Evolutionary conservation across 495 filamentous ascomycete genomes (phyloP), one percentile per base, ranked within the genome.

Genomic region (Cladorrhinum samala): DNA sequence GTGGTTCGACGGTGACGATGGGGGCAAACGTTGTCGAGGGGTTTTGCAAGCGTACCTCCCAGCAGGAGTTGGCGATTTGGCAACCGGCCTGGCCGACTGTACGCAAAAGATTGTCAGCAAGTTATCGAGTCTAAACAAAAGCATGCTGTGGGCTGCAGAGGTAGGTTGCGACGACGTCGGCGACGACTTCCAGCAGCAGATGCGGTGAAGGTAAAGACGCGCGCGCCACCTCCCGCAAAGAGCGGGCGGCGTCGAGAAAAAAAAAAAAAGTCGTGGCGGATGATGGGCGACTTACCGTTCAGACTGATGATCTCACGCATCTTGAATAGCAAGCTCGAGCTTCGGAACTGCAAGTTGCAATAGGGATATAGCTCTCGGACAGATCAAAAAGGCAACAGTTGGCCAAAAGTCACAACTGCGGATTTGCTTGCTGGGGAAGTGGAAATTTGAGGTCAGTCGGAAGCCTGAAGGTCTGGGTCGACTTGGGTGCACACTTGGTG

Each of bases 301-400:
- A 97, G 84, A 76, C 87, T 91, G 72, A 97, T 96, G 71, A 97
- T 91, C 83, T 97, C 92, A 86, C 92, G 90, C 92, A 97, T 97
- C 70, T 79, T 84, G 82, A 47, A n/a, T 65, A 68, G 55, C 54
- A 58, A 54, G 53, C 38, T 46, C 11, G 13, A 41, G 9, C 24
- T 39, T 23, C 14, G 11, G 7, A 42, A 17, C 23, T 56, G 64
- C 47, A 64, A 58, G 37, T 19, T 39, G 39, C 43, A 52, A 47
- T 55, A 59, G 49, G 49, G 56, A 57, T 53, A 61, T 48, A 56
- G 20, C 24, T 23, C 24, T 24, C 30, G 18, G 43, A 38, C 45
- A 62, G 53, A 38, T 30, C 24, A 40, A 30, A 39, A 54, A 48
- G 54, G 53, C 54, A 46, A 48, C 52, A 38, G 49, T 49, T 33